Conservation (phyloP, 2,329 filamentous ascomycete species). For the Alternaria ventricosa region DNA sequence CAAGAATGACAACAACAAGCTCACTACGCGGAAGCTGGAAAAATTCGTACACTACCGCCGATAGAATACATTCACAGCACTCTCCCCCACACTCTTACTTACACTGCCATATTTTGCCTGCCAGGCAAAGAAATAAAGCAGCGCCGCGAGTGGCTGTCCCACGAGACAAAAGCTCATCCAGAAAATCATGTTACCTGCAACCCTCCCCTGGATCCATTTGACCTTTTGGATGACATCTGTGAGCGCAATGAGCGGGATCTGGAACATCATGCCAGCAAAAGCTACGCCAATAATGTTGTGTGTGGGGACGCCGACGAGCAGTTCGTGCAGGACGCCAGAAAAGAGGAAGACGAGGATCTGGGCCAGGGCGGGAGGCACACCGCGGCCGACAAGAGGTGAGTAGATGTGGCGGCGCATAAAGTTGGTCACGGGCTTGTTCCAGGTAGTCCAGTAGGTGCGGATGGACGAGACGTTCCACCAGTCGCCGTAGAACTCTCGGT, state of each 20-base stretch:
- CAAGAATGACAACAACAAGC: background rate
- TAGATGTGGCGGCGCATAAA: constrained; percentile 97
- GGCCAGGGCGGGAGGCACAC: constrained; percentile 73
- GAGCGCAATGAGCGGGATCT: constrained; percentile 83
- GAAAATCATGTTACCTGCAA: constrained; percentile 91
- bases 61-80: constrained; percentile 28
- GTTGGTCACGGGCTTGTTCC: constrained; percentile 97
- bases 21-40: background rate
- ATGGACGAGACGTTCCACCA: constrained; percentile 92
- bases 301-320: constrained; percentile 91
- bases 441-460: constrained; percentile 89
- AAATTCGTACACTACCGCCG: constrained; percentile 16
- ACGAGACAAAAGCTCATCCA: constrained; percentile 97
- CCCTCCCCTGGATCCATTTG: constrained; percentile 74
- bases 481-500: constrained; percentile 93
- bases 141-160: constrained; percentile 88
- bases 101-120: constrained; percentile 95
- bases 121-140: constrained; percentile 98
- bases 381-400: constrained; percentile 82
- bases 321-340: constrained; percentile 87
- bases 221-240: constrained; percentile 82
- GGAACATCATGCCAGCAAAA: constrained; percentile 91
- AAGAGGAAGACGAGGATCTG: constrained; percentile 86
- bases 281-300: constrained; percentile 94
- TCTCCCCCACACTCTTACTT: constrained; percentile 50